phyloP scores from a whole-genome alignment of 495 filamentous ascomycete genomes.

The Neurospora sp. region DNA sequence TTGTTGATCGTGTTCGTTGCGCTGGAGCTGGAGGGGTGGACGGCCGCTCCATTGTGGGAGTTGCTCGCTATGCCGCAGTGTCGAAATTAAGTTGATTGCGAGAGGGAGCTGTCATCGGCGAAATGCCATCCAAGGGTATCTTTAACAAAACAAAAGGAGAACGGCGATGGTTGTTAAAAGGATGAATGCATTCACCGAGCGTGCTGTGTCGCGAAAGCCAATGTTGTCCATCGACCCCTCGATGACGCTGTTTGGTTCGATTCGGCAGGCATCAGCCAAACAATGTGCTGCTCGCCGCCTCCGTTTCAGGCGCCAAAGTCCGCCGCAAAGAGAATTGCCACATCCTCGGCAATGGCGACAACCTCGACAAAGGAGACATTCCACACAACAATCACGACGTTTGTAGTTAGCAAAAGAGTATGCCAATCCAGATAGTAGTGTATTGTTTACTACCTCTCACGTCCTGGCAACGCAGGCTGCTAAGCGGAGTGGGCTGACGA shows the following conservation, averaged over 20 bases:
- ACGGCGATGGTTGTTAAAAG: background rate
- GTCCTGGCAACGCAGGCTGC: background rate
- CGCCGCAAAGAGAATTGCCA: background rate
- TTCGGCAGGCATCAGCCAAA: background rate
- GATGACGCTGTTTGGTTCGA: background rate
- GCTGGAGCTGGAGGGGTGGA: conserved; percentile 46
- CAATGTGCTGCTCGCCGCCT: background rate
- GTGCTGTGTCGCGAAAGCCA: background rate
- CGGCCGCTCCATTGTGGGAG: conserved; percentile 29
- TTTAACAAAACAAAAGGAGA: background rate
- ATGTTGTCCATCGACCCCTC: background rate
- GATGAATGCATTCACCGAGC: background rate
- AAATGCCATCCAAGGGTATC: background rate
- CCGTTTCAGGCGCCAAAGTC: background rate
- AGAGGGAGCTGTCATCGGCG: background rate
- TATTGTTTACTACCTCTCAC: background rate
- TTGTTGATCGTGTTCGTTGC: conserved; percentile 17
- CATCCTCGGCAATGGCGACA: background rate
- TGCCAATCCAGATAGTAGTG: background rate
- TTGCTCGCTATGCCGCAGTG: background rate
- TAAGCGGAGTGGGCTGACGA: background rate
- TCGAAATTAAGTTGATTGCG: background rate
- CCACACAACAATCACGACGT: background rate
- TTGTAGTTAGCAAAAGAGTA: background rate
- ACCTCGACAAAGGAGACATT: background rate